Evolutionary conservation across 805 yeast species (phyloP).

Genomic region (Clavispora fructus): DNA sequence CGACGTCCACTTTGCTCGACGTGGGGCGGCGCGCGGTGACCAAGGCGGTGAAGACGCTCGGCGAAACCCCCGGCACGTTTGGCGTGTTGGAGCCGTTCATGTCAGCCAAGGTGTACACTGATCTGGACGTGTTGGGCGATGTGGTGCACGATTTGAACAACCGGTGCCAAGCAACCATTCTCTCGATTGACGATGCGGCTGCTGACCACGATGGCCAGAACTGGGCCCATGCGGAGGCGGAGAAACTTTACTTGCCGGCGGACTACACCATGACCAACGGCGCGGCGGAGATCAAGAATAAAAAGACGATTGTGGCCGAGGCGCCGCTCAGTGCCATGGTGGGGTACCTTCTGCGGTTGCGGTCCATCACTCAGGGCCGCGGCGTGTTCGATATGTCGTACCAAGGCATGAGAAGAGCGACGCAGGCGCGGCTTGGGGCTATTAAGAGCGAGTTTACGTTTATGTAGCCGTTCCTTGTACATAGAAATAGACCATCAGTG

Average conservation of each 20-base stretch:
- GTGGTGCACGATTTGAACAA: conserved; percentile 83
- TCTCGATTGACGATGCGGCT: conserved; percentile 63
- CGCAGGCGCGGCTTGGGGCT: conserved; percentile 15
- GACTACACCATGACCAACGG: conserved; percentile 54
- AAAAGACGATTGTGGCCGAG: conserved; percentile 63
- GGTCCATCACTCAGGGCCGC: conserved; percentile 87
- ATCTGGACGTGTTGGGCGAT: conserved; percentile 70
- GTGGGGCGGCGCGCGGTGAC: conserved; percentile 37
- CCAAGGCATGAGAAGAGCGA: conserved; percentile 64
- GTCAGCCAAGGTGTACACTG: conserved; percentile 63
- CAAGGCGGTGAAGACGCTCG: conserved; percentile 17
- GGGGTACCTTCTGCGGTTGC: conserved; percentile 71
- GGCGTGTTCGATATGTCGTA: conserved; percentile 79
- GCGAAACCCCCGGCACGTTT: conserved; percentile 24
- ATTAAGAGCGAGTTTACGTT: conserved; percentile 11
- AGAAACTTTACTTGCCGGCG: conserved; percentile 64
- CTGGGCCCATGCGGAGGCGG: conserved; percentile 55
- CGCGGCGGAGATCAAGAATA: conserved; percentile 25
- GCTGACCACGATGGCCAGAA: conserved; percentile 31
- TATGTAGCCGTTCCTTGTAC: background rate
- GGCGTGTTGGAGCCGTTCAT: conserved; percentile 83
- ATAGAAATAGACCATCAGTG: background rate
- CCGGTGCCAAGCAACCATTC: conserved; percentile 68
- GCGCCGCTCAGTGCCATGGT: conserved; percentile 89
- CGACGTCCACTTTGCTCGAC: conserved; percentile 35